Evolutionary conservation across 306 rosid genomes (phyloP).

Genomic region (Ammopiptanthus mongolicus): DNA sequence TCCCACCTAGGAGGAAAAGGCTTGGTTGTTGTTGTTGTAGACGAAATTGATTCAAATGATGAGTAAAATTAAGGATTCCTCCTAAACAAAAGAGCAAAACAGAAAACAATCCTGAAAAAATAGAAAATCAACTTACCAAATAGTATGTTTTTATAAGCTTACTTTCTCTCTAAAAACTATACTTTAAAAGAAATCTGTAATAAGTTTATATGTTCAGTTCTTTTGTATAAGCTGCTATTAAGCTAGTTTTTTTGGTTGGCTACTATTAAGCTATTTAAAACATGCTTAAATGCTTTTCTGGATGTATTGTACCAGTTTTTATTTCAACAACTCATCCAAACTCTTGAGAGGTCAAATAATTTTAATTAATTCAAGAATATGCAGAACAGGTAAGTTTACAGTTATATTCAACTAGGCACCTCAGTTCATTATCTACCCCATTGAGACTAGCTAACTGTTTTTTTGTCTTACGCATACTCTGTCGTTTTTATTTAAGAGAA

Average conservation of each 20-base stretch:
- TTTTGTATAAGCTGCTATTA: too few species aligned
- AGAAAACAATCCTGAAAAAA: background rate
- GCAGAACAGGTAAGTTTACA: background rate
- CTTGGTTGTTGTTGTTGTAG: too few species aligned
- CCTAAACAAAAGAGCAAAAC: background rate
- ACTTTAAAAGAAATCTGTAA: background rate
- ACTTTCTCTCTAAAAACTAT: background rate
- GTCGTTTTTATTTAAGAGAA: background rate
- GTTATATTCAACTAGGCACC: conserved; percentile 3
- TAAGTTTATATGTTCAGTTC: too few species aligned
- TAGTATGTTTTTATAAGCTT: background rate
- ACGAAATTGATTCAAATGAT: too few species aligned
- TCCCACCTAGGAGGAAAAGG: too few species aligned
- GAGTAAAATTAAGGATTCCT: too few species aligned
- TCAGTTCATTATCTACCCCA: background rate
- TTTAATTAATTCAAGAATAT: background rate
- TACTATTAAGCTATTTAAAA: too few species aligned
- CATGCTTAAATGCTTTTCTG: background rate
- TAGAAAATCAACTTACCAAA: background rate
- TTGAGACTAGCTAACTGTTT: background rate
- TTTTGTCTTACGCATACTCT: background rate
- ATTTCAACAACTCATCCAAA: background rate
- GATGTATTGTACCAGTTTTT: background rate
- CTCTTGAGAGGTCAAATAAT: background rate
- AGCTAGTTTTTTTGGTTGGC: too few species aligned